Base-by-base conservation (phyloP, 768 basidiomycete genomes). In the Lanmaoa pseudosensibilis region DNA sequence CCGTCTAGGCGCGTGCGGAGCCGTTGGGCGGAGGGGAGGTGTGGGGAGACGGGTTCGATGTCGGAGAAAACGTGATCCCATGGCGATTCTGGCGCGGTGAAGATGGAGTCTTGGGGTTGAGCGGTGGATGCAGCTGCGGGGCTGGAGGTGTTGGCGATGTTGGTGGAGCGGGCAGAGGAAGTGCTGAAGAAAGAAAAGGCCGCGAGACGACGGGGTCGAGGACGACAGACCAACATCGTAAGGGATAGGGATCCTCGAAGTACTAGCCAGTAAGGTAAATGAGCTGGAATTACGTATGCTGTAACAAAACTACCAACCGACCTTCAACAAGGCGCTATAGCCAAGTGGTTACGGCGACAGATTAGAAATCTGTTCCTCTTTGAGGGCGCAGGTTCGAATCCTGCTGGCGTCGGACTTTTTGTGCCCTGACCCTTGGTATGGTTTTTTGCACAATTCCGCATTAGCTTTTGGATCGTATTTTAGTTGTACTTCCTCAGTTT, bases 291-390 rank as follows among this genome's bases (percentile, higher is more conserved):
- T 25, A 13, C 1, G 1, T n/a, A 18, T 19, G 2, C 1, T 10
- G 0, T 10, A 0, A 15, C 15, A 5, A 21, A 15, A 21, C 3
- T 4, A 4, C 2, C 2, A 1, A 2, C 2, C 3, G 0, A 1
- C 0, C 0, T 7, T n/a, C 13, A 16, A 1, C 25, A 73, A 66
- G 83, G 82, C 83, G 81, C 83, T 82, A 84, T 85, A 83, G 82
- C 83, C 80, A 84, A 84, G 83, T 84, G 82, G 83, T 85, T 85
- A 85, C 79, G 78, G 83, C 83, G 83, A 84, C 81, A 82, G 82
- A 85, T 83, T 83, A 81, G 82, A 82, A 82, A 47, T 51, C 50
- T 51, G 50, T 51, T 51, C 50, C 50, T 51, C 41, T 51, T 8
- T 81, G 78, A 78, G 81, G 77, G 73, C 73, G 71, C 73, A 73